Base-by-base conservation (phyloP, 768 basidiomycete genomes). In the Mycena rosella region DNA sequence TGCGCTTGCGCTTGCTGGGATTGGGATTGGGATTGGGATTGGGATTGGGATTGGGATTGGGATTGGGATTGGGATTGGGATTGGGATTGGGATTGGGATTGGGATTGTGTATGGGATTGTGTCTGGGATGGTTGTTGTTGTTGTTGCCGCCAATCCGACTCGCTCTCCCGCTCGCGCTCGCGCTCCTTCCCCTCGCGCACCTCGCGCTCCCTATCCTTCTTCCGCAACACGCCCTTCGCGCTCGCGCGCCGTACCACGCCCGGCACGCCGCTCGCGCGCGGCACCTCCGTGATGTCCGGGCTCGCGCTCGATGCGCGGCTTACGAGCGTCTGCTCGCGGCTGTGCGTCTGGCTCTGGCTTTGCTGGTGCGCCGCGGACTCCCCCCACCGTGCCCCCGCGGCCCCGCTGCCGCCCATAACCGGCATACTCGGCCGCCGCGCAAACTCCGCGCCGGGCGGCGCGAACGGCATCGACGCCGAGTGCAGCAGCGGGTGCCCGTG, bases 361-460 rank as follows among this genome's bases (percentile, higher is more conserved):
- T n/a, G n/a, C n/a, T n/a, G n/a, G n/a, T n/a, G n/a, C n/a, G n/a
- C n/a, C n/a, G n/a, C n/a, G n/a, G n/a, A 11, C 24, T 29, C 59
- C 5, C 61, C 65, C 64, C 63, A 62, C 1, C 54, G 57, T n/a
- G n/a, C n/a, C n/a, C n/a, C n/a, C n/a, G n/a, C n/a, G n/a, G n/a
- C n/a, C 51, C 54, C 60, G 9, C 49, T 47, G 14, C 42, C 51
- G 22, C 65, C 65, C 4, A 74, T 58, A 17, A 63, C 56, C 2
- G 75, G 75, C 75, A 76, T 76, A 32, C 75, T 76, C 51, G 75
- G 75, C 27, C 75, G 26, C 9, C 75, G 64, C 24, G 17, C 60
- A 27, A 61, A 67, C 45, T 52, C 53, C 10, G 49, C 65, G 47
- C 22, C 51, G 18, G 20, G 26, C 48, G 64, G 14, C 13, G 30